Evolutionary conservation across 2,329 filamentous ascomycete genomes (phyloP).

Genomic region (Exophiala phaeomuriformis): DNA sequence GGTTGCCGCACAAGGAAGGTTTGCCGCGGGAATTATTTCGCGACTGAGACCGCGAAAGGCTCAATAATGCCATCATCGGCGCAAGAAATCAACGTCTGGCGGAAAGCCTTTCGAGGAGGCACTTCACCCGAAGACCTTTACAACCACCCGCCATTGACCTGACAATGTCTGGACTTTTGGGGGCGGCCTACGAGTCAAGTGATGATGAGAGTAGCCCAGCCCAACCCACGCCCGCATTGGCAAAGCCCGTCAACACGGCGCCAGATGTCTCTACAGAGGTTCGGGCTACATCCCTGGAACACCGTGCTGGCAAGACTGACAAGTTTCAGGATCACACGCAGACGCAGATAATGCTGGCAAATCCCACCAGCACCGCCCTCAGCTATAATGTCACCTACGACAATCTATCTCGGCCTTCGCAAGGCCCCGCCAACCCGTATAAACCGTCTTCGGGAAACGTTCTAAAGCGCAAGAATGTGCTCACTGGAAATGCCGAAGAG

Average conservation of each 20-base stretch:
- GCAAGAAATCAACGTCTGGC: too few species aligned
- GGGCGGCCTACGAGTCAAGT: slow-evolving; percentile 42
- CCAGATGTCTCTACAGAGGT: slow-evolving; percentile 51
- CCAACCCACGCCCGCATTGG: slow-evolving; percentile 25
- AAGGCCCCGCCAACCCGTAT: slow-evolving; percentile 70
- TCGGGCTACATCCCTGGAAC: slow-evolving; percentile 38
- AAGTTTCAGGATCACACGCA: slow-evolving; percentile 42
- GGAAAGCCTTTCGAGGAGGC: too few species aligned
- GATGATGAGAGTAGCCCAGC: slow-evolving; percentile 38
- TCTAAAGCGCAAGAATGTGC: slow-evolving; percentile 70
- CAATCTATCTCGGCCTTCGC: slow-evolving; percentile 57
- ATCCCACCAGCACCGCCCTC: slow-evolving; percentile 44
- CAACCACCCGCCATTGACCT: not conserved
- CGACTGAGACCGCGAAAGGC: not conserved
- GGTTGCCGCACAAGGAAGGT: not conserved
- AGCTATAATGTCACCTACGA: slow-evolving; percentile 59
- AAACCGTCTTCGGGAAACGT: slow-evolving; percentile 51
- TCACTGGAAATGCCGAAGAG: slow-evolving; percentile 82
- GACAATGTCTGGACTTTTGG: slow-evolving; percentile 40
- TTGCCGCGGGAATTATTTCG: not conserved
- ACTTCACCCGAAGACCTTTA: too few species aligned
- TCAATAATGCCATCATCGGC: too few species aligned
- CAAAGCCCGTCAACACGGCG: slow-evolving; percentile 40
- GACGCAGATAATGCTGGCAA: slow-evolving; percentile 46
- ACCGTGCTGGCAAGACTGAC: slow-evolving; percentile 28